Percentiles rank a stretch among this genome's conserved stretches.
Conservation (phyloP, 768 basidiomycete genomes). For the Stropharia rugosoannulata region DNA sequence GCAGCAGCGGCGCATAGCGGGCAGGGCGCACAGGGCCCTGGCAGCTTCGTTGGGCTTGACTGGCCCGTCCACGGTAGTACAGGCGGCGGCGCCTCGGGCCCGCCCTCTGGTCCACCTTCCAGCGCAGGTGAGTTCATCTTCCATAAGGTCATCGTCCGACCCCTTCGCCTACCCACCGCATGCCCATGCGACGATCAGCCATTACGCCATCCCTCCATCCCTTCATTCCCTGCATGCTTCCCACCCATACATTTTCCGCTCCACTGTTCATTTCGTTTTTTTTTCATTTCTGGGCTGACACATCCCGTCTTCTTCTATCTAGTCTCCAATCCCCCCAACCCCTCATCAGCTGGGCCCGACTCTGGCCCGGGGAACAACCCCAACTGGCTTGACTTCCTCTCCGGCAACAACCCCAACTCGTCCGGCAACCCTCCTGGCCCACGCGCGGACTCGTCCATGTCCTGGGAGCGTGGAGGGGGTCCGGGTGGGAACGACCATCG, state of each 20-base stretch:
- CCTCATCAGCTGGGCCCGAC: conserved; percentile 15
- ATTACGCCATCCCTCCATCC: background rate
- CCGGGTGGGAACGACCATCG: conserved; percentile 5
- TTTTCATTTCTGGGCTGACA: background rate
- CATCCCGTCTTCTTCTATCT: background rate
- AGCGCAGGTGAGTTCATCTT: conserved; percentile 18
- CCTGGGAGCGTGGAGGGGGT: conserved; percentile 29
- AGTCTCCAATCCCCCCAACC: conserved; percentile 14
- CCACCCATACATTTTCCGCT: background rate
- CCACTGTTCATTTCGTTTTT: background rate
- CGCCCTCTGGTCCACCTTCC: conserved; percentile 12
- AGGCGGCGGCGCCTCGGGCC: conserved; percentile 8
- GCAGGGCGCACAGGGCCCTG: conserved; percentile 4
- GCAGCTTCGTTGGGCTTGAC: conserved; percentile 26
- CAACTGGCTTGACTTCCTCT: conserved; percentile 32
- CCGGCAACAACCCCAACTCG: conserved; percentile 18
- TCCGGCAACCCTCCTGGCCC: conserved; percentile 5
- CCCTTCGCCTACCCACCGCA: background rate
- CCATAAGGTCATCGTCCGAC: background rate
- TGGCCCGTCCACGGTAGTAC: conserved; percentile 33
- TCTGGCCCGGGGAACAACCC: conserved; percentile 8
- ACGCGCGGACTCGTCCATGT: conserved; percentile 20
- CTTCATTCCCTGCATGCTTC: conserved; percentile 2
- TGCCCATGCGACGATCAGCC: background rate
- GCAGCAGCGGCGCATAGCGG: conserved; percentile 8